Evolutionary conservation across 768 basidiomycete species (phyloP).

Genomic region (Lepiota brunneoincarnata): DNA sequence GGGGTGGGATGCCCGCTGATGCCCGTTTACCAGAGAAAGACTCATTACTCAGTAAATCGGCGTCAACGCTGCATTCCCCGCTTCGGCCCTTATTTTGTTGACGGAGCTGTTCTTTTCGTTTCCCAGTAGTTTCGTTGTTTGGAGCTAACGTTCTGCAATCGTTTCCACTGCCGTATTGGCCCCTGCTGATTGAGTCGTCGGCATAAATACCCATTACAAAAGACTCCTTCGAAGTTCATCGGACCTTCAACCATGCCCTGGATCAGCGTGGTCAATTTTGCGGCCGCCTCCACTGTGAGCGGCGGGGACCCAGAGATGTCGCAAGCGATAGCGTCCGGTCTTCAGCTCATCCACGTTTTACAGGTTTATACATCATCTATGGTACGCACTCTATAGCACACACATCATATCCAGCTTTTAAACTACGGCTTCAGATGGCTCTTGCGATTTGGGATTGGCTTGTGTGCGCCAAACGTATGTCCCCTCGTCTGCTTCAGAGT

Average conservation of each 20-base stretch:
- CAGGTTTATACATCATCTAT: constrained; percentile 17
- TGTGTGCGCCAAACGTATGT: constrained; percentile 6
- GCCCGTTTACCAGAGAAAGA: not conserved
- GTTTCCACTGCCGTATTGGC: too few relatives aligned
- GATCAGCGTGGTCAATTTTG: constrained; percentile 10
- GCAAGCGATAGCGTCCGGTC: not conserved
- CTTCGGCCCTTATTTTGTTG: not conserved
- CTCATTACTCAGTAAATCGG: not conserved
- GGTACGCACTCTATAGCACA: not conserved
- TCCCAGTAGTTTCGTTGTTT: not conserved
- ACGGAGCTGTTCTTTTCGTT: not conserved
- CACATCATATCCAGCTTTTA: too few relatives aligned
- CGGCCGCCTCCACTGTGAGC: constrained; percentile 7
- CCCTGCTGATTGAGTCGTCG: too few relatives aligned
- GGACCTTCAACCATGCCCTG: constrained; percentile 10
- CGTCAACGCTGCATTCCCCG: not conserved
- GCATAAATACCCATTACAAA: too few relatives aligned
- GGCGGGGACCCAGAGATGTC: not conserved
- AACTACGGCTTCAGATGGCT: constrained; percentile 11
- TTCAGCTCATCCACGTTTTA: constrained; percentile 14
- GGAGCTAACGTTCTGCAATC: too few relatives aligned
- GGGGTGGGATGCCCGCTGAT: too few relatives aligned
- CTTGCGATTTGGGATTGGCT: constrained; percentile 17
- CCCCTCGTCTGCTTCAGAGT: not conserved
- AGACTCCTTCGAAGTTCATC: too few relatives aligned